A percentile compares a stretch with the other conserved stretches of the same genome.
Conservation (phyloP, 805 yeast genomes). For the Spathaspora sp. region DNA sequence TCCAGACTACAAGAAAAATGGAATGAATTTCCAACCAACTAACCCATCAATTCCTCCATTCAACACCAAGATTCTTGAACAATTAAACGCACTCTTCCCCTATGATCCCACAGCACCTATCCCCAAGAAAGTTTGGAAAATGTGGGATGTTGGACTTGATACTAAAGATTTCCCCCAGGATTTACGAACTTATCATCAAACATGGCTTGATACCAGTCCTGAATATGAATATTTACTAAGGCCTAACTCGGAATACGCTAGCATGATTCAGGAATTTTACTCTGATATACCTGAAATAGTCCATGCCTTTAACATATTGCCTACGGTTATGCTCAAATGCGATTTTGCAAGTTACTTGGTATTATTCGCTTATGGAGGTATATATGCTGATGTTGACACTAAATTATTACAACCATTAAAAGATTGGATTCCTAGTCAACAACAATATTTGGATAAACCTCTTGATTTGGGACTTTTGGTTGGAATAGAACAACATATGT, state of each 20-base stretch:
- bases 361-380: conserved; percentile 87
- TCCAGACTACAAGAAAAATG: neutral
- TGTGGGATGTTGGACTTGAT: conserved; percentile 67
- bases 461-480: neutral
- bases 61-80: neutral
- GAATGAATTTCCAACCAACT: neutral
- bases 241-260: conserved; percentile 65
- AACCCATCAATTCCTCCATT: neutral
- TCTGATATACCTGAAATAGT: conserved; percentile 71
- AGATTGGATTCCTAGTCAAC: conserved; percentile 61
- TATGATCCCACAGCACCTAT: neutral
- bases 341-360: conserved; percentile 91
- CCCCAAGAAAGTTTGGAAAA: conserved; percentile 48
- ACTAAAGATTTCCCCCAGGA: conserved; percentile 57
- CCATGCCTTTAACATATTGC: conserved; percentile 72
- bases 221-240: conserved; percentile 73
- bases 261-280: conserved; percentile 61
- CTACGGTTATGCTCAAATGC: conserved; percentile 78
- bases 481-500: conserved; percentile 59
- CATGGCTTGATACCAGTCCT: conserved; percentile 70
- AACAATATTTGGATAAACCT: neutral
- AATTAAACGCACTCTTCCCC: neutral
- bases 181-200: conserved; percentile 53
- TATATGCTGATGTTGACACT: conserved; percentile 94
- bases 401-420: conserved; percentile 82